Evolutionary conservation across 1,284 basidiomycete genomes (phyloP), one percentile per base, ranked within the genome.

Genomic region (Boletus albobrunnescens): DNA sequence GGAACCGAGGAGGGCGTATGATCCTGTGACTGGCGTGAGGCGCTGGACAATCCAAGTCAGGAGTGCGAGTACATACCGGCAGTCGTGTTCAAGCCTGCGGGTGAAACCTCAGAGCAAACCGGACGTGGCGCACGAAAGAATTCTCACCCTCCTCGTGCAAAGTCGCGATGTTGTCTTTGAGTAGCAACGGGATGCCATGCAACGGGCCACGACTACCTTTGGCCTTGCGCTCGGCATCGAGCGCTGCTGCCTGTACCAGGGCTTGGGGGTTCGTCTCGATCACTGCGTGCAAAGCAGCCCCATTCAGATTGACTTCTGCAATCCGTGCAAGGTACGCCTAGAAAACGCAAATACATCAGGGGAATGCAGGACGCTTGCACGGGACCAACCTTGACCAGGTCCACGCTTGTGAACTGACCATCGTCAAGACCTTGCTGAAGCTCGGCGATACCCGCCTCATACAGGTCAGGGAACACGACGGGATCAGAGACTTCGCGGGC

Each of bases 241-340:
- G 67, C 2, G 58, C 65, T 3, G 70, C 73, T 6, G 82, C 81
- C 57, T 80, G 71, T 24, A 53, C 51, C n/a, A 85, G 56, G 6
- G 81, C 84, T 10, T 68, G 73, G 0, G 81, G 81, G 52, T 82
- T 87, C 3, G 69, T 70, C 59, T 87, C 82, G 41, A 87, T 70
- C 4, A 88, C 72, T 0, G 84, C 84, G 4, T 78, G 74, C 31
- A 87, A 68, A 3, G 65, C 64, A 4, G 83, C 75, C 0, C 83
- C 82, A 44, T 79, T 65, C 16, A 78, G 54, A 56, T 87, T 86
- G 35, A 86, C 84, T 60, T 87, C 83, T 9, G 81, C 77, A 36
- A 87, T 85, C 4, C 84, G 74, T 4, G 79, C 76, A 46, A 85
- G 73, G 58, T 88, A 88, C 0, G 83, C 82, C 80, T 81, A 48